Conservation (phyloP, 2,329 filamentous ascomycete species). For the Penicillium sp. region DNA sequence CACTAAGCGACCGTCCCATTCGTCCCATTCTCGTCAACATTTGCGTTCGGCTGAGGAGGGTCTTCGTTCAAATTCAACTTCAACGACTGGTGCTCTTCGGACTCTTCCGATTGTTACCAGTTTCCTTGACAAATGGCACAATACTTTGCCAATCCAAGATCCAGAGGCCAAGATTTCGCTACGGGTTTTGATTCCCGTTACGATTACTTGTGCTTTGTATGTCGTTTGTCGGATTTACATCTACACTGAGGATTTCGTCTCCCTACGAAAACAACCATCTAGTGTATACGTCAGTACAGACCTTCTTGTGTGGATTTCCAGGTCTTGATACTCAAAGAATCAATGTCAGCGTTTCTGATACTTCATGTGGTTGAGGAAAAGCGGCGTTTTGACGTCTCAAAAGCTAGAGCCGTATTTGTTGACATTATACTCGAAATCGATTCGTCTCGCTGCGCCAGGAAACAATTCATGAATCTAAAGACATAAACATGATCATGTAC, state of each 20-base stretch:
- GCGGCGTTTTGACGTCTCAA: too few relatives aligned
- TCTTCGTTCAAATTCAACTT: not conserved
- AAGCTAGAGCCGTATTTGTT: too few relatives aligned
- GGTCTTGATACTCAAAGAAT: not conserved
- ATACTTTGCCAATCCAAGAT: not conserved
- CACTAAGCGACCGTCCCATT: not conserved
- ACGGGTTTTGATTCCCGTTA: not conserved
- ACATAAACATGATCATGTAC: not conserved
- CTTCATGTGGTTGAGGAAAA: too few relatives aligned
- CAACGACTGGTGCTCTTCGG: not conserved
- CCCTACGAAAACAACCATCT: not conserved
- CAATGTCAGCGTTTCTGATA: too few relatives aligned
- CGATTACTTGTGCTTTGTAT: conserved; percentile 3
- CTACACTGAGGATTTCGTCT: conserved; percentile 7
- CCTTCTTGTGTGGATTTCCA: not conserved
- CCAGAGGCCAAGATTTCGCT: not conserved
- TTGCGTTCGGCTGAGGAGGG: not conserved
- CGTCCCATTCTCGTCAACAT: not conserved
- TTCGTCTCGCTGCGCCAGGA: not conserved
- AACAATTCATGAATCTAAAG: not conserved
- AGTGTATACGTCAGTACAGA: not conserved
- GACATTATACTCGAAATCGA: not conserved
- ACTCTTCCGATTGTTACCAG: not conserved
- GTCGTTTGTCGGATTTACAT: conserved; percentile 5
- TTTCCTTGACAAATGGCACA: not conserved